Evolutionary conservation across 306 rosid species (phyloP), one percentile per base, ranked within the genome.

Genomic region (Malus asiatica): DNA sequence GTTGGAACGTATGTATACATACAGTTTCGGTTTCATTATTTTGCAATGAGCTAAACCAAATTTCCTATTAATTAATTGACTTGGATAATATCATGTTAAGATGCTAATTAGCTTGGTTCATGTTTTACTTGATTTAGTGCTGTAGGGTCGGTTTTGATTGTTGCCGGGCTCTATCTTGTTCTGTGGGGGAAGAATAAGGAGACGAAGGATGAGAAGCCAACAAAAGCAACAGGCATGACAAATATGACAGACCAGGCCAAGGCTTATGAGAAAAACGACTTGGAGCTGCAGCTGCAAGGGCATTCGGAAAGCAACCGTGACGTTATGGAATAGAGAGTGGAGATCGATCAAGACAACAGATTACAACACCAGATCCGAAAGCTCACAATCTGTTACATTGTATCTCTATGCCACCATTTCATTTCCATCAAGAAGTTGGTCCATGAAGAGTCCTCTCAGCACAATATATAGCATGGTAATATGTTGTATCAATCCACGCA

Each of bases 121-220:
- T 57, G 3, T 13, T 32, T 35, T 52, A 23, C 19, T 19, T 55
- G 8, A 71, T 30, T 23, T 35, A 93, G 98, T 4, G 90, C 81
- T 1, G 2, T 88, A 11, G 98, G 97, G 23, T 88, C 97, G 1
- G 1, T 83, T 12, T 68, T 88, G 19, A 91, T 93, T 27, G 83
- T 93, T 6, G 11, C 22, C 58, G 97, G 97, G 63, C 96, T 93
- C 2, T 93, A 90, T 74, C 57, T 85, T 74, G 96, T 91, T 73
- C 75, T 91, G 2, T 93, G 98, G 96, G 97, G 97, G 16, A 93
- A 93, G 84, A 84, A 76, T 33, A 85, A 73, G 72, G 98, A 38
- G 11, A 35, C 64, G 27, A 22, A 29, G 71, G 19, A 64, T 70
- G 55, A 58, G 68, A 66, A 66, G 25, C 46, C 45, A 35, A 32